Base-by-base conservation (phyloP, 306 rosid genomes). In the Pyrus betulifolia region DNA sequence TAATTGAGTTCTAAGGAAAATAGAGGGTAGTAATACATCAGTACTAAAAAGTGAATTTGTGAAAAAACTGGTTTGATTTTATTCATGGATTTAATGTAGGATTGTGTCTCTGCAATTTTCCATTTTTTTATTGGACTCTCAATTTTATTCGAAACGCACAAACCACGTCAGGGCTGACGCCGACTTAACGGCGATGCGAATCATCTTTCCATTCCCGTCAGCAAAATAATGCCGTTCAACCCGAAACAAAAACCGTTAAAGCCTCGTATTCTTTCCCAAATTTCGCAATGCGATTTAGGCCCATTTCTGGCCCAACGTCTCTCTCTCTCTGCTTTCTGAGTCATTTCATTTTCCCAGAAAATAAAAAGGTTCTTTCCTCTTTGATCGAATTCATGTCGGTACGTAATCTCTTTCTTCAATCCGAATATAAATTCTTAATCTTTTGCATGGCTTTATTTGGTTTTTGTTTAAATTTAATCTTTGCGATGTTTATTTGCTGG, bases 361-460 rank as follows among this genome's bases (percentile, higher is more conserved):
- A 82, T 64, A n/a, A 80, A 58, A 80, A 71, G 35, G 65, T 19
- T 49, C 21, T 15, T 62, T 23, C 28, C 27, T 28, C 71, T 54
- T 72, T 84, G 68, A 75, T 74, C 75, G 90, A 74, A 87, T 90
- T 91, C 87, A 94, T 94, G 98, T 90, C 98, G 97, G 98, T 94
- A 94, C 59, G 97, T 82, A 38, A 44, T 59, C 55, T 52, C 33
- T 67, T 33, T 57, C 81, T 18, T 28, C 55, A 46, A 55, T 25
- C 61, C 6, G 3, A 21, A 12, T 31, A 14, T 35, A 21, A 60
- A 13, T 66, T 49, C 67, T 42, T 30, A 1, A 22, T 62, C 12
- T 23, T 70, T 2, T 78, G 17, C 12, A 22, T 25, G n/a, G 0
- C 64, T 44, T 31, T 64, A 15, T 30, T 19, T 31, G 23, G 17